Conservation (phyloP, 1,139 yeast species). For the Zhuliangozyma parablackwelliae region DNA sequence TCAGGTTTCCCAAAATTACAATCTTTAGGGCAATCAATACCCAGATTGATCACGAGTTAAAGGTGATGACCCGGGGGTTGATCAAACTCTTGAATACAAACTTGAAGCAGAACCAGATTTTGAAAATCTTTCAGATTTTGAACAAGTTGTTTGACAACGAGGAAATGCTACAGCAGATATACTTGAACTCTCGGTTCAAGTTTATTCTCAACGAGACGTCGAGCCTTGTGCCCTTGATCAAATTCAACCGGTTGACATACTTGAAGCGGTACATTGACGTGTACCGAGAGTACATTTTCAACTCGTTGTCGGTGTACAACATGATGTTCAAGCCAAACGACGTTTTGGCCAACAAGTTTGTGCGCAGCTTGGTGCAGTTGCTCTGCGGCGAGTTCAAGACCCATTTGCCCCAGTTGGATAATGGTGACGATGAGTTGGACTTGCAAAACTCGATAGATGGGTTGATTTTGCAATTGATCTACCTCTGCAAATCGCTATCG, state of each 20-base stretch:
- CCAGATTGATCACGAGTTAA: slow-evolving; percentile 55
- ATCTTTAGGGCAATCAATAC: slow-evolving; percentile 53
- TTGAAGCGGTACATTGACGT: slow-evolving; percentile 78
- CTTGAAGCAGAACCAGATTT: slow-evolving; percentile 68
- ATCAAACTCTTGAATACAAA: slow-evolving; percentile 69
- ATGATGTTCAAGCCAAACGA: slow-evolving; percentile 49
- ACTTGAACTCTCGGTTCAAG: slow-evolving; percentile 52
- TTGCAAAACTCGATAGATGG: slow-evolving; percentile 50
- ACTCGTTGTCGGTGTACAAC: slow-evolving; percentile 61
- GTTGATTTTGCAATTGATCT: slow-evolving; percentile 65
- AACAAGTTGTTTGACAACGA: slow-evolving; percentile 40
- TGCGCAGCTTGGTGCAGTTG: slow-evolving; percentile 26
- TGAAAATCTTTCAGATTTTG: slow-evolving; percentile 74
- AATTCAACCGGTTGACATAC: slow-evolving; percentile 55
- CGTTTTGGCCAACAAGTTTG: slow-evolving; percentile 29
- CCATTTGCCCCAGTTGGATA: slow-evolving; percentile 21
- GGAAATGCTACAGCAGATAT: slow-evolving; percentile 24
- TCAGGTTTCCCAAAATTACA: slow-evolving; percentile 62
- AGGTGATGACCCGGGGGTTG: slow-evolving; percentile 63
- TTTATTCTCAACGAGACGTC: slow-evolving; percentile 58
- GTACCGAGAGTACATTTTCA: slow-evolving; percentile 76
- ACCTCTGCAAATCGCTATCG: slow-evolving; percentile 71
- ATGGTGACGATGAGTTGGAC: slow-evolving; percentile 24
- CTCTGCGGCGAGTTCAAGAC: slow-evolving; percentile 22
- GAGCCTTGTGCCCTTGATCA: slow-evolving; percentile 51